Evolutionary conservation across 2,329 filamentous ascomycete species (phyloP).

Genomic region (Nannizziopsis arthrosporioides): DNA sequence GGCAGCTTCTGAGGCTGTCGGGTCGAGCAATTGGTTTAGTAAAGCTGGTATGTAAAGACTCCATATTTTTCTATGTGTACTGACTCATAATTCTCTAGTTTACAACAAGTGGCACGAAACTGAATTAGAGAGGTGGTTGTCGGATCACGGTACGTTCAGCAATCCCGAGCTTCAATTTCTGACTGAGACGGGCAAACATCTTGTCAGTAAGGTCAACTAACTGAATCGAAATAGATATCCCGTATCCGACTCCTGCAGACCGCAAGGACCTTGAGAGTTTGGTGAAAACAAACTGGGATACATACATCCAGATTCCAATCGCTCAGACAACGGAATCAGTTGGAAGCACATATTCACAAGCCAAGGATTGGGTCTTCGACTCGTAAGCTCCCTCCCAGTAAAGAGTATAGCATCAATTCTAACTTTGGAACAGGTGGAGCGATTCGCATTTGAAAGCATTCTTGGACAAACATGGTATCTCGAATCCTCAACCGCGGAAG

Average conservation of each 20-base stretch:
- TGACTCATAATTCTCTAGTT: conserved; percentile 41
- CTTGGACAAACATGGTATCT: conserved; percentile 76
- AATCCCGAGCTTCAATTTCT: not conserved
- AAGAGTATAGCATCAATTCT: too few relatives aligned
- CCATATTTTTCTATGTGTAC: not conserved
- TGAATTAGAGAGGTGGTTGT: conserved; percentile 92
- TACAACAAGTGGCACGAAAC: conserved; percentile 99
- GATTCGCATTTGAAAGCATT: conserved; percentile 91
- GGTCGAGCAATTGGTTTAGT: conserved; percentile 72
- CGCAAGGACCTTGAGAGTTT: conserved; percentile 87
- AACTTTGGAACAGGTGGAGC: conserved; percentile 65
- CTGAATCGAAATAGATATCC: conserved; percentile 45
- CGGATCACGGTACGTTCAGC: conserved; percentile 52
- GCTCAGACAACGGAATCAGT: conserved; percentile 68
- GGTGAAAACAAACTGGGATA: conserved; percentile 83
- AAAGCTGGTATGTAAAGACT: conserved; percentile 55
- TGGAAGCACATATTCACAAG: conserved; percentile 56
- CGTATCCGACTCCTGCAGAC: conserved; percentile 79
- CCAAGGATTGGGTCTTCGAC: conserved; percentile 89
- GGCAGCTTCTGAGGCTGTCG: conserved; percentile 52
- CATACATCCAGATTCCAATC: conserved; percentile 59
- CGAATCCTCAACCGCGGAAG: conserved; percentile 74
- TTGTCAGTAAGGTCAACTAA: not conserved
- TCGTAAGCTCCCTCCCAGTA: too few relatives aligned
- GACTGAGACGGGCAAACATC: not conserved